Evolutionary conservation across 2,329 filamentous ascomycete species (phyloP), one percentile per base, ranked within the genome.

Genomic region (Akanthomyces lecanii): DNA sequence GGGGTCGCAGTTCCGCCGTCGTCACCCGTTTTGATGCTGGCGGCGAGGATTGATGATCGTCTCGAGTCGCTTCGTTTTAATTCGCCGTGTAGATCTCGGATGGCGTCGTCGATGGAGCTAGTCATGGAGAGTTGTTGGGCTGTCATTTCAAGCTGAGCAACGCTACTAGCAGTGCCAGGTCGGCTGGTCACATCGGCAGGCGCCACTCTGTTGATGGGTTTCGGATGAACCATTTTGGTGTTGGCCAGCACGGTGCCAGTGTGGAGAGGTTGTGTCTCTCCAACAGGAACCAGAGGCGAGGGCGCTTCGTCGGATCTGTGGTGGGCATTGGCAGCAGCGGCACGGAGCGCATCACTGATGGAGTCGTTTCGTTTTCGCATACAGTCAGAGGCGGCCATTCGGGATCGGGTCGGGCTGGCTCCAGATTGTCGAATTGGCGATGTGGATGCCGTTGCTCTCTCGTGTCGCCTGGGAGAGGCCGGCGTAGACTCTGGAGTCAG

Each of bases 81-180:
- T 74, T 90, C 87, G 65, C 85, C 80, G 74, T 91, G 87, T 67
- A 91, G 80, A 70, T 89, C 85, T 64, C 89, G 84, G 69, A 92
- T 93, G 68, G 90, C 89, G 77, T 90, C 85, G 69, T 89, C 89
- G 70, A 92, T 89, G 65, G 90, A 91, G 66, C 87, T 90, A 63
- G 86, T 88, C 78, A 85, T 84, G 68, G 88, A 90, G 73, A 93
- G 80, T 67, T 86, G 83, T 75, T 92, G 89, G 55, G 90, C 90
- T 12, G 86, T 88, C 67, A 89, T 87, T 75, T 94, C 90, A 66
- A 93, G 84, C 56, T 87, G 85, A 67, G 88, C 86, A 66, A 93
- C 87, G 76, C 89, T 92, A 71, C 82, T 82, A 71, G 85, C 87
- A 38, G 85, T 85, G 30, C 83, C 85, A 63, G 87, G 84, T 62